Base-by-base conservation (phyloP, 140 eudicot genomes). In the Stevia rebaudiana region DNA sequence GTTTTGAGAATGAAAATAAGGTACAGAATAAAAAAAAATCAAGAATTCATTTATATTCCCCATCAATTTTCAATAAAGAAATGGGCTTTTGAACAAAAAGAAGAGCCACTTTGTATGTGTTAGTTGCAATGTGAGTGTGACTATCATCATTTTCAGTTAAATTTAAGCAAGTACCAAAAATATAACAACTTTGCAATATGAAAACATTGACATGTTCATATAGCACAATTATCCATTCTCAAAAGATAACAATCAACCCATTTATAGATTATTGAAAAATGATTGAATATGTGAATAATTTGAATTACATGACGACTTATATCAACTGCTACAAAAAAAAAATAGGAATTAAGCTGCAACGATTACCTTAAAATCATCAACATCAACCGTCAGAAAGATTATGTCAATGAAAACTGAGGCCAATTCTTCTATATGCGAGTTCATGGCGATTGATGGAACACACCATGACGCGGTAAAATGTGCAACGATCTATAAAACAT, bases 401-500 rank as follows among this genome's bases (percentile, higher is more conserved):
- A 78, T 74, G 76, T 78, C 77, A 22, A 60, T 67, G 73, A 82
- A 61, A 57, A 19, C 59, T 30, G 75, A 66, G 72, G 95, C 94
- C 62, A 80, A 31, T 44, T 85, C 86, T 64, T 83, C 79, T 35
- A 85, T 37, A 28, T 47, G 21, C 6, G 84, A 46, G 66, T 83
- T 79, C 97, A 89, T 85, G 33, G 82, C 84, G 62, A 89, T 83
- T 1, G 97, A 89, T 9, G 94, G 95, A 30, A 85, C 76, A 69
- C 97, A 89, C 95, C 97, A 85, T 11, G 85, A 74, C 2, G 97
- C 95, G 22, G 86, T 75, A 77, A 89, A 89, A 74, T 83, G 97
- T 22, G 69, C 90, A 74, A 85, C 86, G 11, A 89, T 74, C 97
- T 89, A 61, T 11, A 65, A 65, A 31, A 49, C 40, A 46, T 49